These are phyloP conservation scores for Boletus sensibilis DNA, from an alignment of 768 basidiomycete species.

Conservation along the genomic window DNA sequence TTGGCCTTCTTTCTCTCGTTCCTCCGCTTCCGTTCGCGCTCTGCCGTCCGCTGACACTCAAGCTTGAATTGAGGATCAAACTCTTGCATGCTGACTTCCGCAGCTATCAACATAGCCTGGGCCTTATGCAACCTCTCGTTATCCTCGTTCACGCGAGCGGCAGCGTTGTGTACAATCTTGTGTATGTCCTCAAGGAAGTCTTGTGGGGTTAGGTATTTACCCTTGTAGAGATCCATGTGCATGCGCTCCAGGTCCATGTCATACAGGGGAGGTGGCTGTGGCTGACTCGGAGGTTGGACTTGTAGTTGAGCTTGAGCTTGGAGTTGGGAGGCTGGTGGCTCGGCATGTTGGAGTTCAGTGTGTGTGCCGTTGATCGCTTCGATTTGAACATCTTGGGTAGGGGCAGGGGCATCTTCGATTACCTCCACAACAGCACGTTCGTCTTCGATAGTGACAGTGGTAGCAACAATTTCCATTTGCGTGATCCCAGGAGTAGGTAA, in stretches of 20 bases:
- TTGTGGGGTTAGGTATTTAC: conserved; percentile 81
- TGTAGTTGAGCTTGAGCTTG: conserved; percentile 39
- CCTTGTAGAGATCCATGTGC: conserved; percentile 80
- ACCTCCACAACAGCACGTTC: conserved; percentile 46
- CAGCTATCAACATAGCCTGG: conserved; percentile 84
- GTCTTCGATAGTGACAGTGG: conserved; percentile 38
- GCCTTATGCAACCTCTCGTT: conserved; percentile 76
- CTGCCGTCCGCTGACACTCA: conserved; percentile 90
- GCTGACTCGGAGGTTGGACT: conserved; percentile 36
- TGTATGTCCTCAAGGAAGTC: conserved; percentile 83
- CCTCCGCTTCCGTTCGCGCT: conserved; percentile 64
- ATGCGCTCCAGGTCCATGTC: conserved; percentile 93
- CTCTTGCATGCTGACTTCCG: conserved; percentile 82
- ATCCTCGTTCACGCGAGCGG: conserved; percentile 58
- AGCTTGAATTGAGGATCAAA: conserved; percentile 75
- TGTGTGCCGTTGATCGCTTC: conserved; percentile 42
- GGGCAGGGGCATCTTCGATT: conserved; percentile 31
- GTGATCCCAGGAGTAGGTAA: conserved; percentile 23
- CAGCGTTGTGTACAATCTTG: conserved; percentile 77
- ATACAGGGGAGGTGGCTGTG: conserved; percentile 51
- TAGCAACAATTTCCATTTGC: conserved; percentile 38
- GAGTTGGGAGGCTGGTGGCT: conserved; percentile 30
- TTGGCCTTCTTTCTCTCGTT: conserved; percentile 47
- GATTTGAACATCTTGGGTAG: conserved; percentile 26
- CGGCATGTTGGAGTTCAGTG: conserved; percentile 14